Conservation (phyloP, 2,329 filamentous ascomycete species). For the Fusarium equiseti region DNA sequence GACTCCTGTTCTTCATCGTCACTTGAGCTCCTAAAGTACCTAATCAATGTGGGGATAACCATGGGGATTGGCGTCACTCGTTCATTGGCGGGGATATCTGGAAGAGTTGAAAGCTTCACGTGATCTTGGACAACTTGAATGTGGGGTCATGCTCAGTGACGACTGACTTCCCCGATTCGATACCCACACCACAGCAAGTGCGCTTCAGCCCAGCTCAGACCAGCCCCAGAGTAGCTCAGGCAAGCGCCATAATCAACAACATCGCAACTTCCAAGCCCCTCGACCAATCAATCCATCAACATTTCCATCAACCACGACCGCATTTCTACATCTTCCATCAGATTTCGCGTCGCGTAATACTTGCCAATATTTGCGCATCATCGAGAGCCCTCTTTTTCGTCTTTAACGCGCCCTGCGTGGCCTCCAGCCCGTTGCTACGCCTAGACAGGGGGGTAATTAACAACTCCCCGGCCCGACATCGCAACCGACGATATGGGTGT, state of each 20-base stretch:
- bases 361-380: constrained; percentile 33
- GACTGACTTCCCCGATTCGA: constrained; percentile 33
- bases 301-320: constrained; percentile 47
- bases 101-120: not conserved
- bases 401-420: constrained; percentile 33
- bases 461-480: constrained; percentile 44
- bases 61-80: constrained; percentile 13
- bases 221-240: constrained; percentile 22
- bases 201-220: constrained; percentile 10
- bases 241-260: constrained; percentile 45
- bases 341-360: constrained; percentile 43
- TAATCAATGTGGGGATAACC: not conserved
- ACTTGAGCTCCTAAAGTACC: not conserved
- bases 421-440: constrained; percentile 30
- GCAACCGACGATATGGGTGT: constrained; percentile 77
- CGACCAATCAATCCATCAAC: constrained; percentile 40
- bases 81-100: constrained; percentile 10
- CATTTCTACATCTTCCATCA: constrained; percentile 48
- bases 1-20: not conserved
- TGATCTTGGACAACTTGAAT: not conserved
- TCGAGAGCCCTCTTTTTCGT: constrained; percentile 21
- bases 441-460: constrained; percentile 45
- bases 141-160: constrained; percentile 20
- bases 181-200: constrained; percentile 21
- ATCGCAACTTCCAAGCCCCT: constrained; percentile 42